Percentiles rank a stretch among this genome's conserved stretches.
Evolutionary conservation across 805 yeast species (phyloP).

Genomic region (Ogataea sp.): DNA sequence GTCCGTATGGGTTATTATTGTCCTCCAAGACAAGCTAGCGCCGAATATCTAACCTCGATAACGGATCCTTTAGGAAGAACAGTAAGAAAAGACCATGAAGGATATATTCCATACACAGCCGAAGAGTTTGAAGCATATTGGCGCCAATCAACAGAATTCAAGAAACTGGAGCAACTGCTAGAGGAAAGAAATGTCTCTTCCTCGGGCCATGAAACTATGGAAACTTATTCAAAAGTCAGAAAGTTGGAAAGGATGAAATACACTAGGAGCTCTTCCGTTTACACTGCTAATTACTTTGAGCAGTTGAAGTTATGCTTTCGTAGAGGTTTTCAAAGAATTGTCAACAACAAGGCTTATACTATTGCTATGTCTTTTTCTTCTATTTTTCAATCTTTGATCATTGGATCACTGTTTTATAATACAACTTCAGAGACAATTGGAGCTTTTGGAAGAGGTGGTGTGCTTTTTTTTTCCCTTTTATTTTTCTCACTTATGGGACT

Average conservation of each 20-base stretch:
- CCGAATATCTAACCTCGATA: slow-evolving; percentile 60
- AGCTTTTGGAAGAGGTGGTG: slow-evolving; percentile 55
- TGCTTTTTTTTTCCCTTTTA: slow-evolving; percentile 51
- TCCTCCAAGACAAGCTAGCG: slow-evolving; percentile 61
- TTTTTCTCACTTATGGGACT: slow-evolving; percentile 53
- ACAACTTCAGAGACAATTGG: slow-evolving; percentile 42
- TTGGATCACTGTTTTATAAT: slow-evolving; percentile 53
- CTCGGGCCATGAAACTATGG: slow-evolving; percentile 25
- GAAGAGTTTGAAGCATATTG: slow-evolving; percentile 52
- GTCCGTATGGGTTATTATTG: slow-evolving; percentile 55
- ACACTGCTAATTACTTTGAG: slow-evolving; percentile 33
- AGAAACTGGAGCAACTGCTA: slow-evolving; percentile 23
- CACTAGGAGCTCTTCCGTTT: slow-evolving; percentile 30
- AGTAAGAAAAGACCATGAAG: slow-evolving; percentile 42
- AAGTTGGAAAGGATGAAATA: slow-evolving; percentile 28
- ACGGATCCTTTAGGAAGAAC: slow-evolving; percentile 58
- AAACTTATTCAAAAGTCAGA: slow-evolving; percentile 22
- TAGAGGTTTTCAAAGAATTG: slow-evolving; percentile 46
- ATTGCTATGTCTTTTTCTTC: slow-evolving; percentile 42
- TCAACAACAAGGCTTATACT: slow-evolving; percentile 50
- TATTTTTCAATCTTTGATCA: slow-evolving; percentile 46
- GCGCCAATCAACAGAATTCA: slow-evolving; percentile 30
- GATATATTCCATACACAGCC: slow-evolving; percentile 47
- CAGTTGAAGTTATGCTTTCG: slow-evolving; percentile 44
- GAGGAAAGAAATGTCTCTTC: slow-evolving; percentile 26